A percentile compares a stretch with the other conserved stretches of the same genome.
Conservation (phyloP, 345 rosid genomes). For the Odontarrhena argentea region DNA sequence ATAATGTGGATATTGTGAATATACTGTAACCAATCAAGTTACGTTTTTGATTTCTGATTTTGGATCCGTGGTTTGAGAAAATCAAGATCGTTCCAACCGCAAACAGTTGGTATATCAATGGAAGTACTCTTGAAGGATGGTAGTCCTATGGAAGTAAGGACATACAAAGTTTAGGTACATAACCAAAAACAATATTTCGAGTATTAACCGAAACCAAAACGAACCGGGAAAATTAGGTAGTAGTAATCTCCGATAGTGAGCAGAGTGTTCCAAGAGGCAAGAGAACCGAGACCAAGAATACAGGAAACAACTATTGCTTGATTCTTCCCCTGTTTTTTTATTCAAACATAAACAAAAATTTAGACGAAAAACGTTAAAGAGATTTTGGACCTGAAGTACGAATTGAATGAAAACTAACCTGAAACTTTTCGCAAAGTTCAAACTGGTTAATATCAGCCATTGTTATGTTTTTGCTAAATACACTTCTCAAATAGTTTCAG, state of each 20-base stretch:
- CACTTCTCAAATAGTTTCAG: too few relatives aligned
- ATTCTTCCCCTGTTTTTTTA: conserved; percentile 52
- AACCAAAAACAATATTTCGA: too few relatives aligned
- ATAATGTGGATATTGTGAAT: too few relatives aligned
- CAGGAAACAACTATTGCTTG: conserved; percentile 60
- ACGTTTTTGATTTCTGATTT: conserved; percentile 58
- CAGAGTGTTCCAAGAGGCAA: conserved; percentile 72
- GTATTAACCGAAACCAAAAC: neutral
- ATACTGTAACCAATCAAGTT: conserved; percentile 49
- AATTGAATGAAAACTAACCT: conserved; percentile 24
- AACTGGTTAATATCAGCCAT: conserved; percentile 22
- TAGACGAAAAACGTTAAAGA: too few relatives aligned
- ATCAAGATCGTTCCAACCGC: conserved; percentile 62
- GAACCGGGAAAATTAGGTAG: conserved; percentile 54
- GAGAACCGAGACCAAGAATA: conserved; percentile 70
- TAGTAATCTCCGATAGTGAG: conserved; percentile 74
- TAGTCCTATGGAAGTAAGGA: conserved; percentile 49
- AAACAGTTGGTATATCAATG: conserved; percentile 74
- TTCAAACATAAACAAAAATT: neutral
- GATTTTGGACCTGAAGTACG: neutral
- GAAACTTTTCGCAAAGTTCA: conserved; percentile 27
- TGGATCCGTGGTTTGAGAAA: conserved; percentile 60
- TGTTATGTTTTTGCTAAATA: neutral
- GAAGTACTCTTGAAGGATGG: conserved; percentile 87
- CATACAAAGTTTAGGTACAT: conserved; percentile 11